Percentiles rank a stretch among this genome's conserved stretches.
phyloP scores from a whole-genome alignment of 129 eudicot species.

The Cynara cardunculus region DNA sequence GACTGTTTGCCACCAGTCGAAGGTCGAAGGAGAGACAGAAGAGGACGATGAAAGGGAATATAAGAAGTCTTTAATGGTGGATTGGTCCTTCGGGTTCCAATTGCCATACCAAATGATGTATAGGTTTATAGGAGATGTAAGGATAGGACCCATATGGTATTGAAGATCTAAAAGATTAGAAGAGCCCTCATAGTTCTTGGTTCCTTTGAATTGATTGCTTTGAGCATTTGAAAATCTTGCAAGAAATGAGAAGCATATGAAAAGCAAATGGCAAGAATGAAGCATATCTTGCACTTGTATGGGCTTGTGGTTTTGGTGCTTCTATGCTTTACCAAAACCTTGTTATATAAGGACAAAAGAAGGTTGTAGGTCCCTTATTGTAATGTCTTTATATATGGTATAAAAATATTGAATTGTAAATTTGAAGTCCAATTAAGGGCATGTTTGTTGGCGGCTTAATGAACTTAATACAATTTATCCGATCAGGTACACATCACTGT shows the following conservation, averaged over 20 bases:
- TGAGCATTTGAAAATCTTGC: conserved; percentile 25
- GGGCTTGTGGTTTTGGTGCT: not conserved
- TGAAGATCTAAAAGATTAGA: conserved; percentile 51
- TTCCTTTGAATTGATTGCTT: conserved; percentile 18
- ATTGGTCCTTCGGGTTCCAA: conserved; percentile 49
- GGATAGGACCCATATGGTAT: conserved; percentile 77
- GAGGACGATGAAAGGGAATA: conserved; percentile 43
- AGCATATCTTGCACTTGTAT: not conserved
- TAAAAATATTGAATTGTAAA: too few species aligned
- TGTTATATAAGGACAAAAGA: not conserved
- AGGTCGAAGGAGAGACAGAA: conserved; percentile 45
- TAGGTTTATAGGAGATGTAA: conserved; percentile 45
- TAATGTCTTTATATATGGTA: too few species aligned
- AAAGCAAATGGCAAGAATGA: conserved; percentile 1
- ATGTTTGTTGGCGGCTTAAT: too few species aligned
- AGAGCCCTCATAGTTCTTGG: conserved; percentile 58
- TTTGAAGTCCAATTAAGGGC: too few species aligned
- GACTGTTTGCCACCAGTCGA: conserved; percentile 56
- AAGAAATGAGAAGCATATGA: conserved; percentile 14
- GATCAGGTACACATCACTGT: too few species aligned
- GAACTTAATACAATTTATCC: too few species aligned
- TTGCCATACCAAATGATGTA: conserved; percentile 69
- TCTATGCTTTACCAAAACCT: not conserved
- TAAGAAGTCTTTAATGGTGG: conserved; percentile 52
- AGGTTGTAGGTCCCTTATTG: not conserved